These are phyloP conservation scores for Talinum fruticosum DNA, from an alignment of 148 eudicot genomes.

Conservation along the genomic window DNA sequence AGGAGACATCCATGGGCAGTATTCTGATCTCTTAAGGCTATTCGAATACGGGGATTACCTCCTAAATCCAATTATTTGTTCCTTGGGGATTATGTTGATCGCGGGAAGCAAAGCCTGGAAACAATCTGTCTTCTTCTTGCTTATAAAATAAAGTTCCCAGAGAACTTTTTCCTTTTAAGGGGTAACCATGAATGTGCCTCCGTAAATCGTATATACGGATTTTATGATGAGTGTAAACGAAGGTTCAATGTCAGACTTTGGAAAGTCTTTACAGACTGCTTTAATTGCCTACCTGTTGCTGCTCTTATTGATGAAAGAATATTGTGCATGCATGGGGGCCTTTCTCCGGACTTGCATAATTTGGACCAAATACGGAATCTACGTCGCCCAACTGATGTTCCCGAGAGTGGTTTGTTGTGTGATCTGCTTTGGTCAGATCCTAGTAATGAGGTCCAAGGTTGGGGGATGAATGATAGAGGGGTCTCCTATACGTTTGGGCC, in stretches of 20 bases:
- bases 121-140: slow-evolving; percentile 6
- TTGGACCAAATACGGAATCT: slow-evolving; percentile 5
- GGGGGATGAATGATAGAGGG: slow-evolving; percentile 5
- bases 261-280: slow-evolving; percentile 1
- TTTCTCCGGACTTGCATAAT: neutral
- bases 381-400: slow-evolving; percentile 5
- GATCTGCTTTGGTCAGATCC: slow-evolving; percentile 1
- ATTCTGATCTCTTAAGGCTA: slow-evolving; percentile 9
- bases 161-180: neutral
- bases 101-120: slow-evolving; percentile 3
- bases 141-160: slow-evolving; percentile 1
- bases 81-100: neutral
- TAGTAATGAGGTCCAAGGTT: neutral
- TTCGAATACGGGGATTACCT: slow-evolving; percentile 1
- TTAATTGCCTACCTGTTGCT: neutral
- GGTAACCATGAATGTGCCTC: slow-evolving; percentile 8
- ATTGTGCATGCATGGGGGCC: neutral
- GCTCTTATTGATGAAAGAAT: slow-evolving; percentile 5
- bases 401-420: slow-evolving; percentile 7
- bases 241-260: slow-evolving; percentile 1
- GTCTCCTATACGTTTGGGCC: slow-evolving; percentile 2
- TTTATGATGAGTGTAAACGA: slow-evolving; percentile 3
- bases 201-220: slow-evolving; percentile 1
- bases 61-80: slow-evolving; percentile 3
- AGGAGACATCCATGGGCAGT: slow-evolving; percentile 5